Evolutionary conservation across 805 yeast genomes (phyloP), one percentile per base, ranked within the genome.

Genomic region (Myxozyma udenii): DNA sequence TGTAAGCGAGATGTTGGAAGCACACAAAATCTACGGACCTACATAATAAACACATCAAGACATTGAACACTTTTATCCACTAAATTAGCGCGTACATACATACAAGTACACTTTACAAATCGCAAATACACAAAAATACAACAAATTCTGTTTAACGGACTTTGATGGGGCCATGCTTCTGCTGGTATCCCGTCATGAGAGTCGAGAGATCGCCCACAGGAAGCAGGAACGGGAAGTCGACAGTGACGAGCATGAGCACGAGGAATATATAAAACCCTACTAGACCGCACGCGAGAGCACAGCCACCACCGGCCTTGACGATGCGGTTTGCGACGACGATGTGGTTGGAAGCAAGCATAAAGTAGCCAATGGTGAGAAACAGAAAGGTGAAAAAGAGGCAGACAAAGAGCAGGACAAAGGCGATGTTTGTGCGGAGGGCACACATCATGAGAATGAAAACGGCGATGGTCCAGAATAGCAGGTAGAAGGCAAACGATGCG

Each of bases 201-300:
- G 44, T 46, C 37, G 50, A 45, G 38, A 56, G 25, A 36, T 56
- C 60, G 9, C 60, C 60, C 14, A 56, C 55, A 2, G 60, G 60
- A 22, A 56, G 40, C 41, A 54, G 26, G 37, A 45, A 40, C 6
- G 60, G 55, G 53, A 56, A 56, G 23, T 54, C 60, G 26, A 54
- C 59, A 14, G 59, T 48, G n/a, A 53, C 41, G 22, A 56, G 41
- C 60, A 56, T 56, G 36, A 47, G 51, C 21, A 56, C 59, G 6
- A 53, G 24, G 44, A 53, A 56, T 9, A 56, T 45, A 28, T 56
- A 56, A 28, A 53, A 55, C 14, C 60, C 60, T 4, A 33, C 12
- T 6, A 56, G 36, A 9, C 54, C 59, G 32, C 60, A 49, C 6
- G 46, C 48, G 12, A 56, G 43, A 4, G 48, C 45, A 21, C 46